A percentile compares a stretch with the other conserved stretches of the same genome.
These are phyloP conservation scores for Pichiaceae sp. DNA, from an alignment of 1,139 yeast genomes.

Conservation along the genomic window DNA sequence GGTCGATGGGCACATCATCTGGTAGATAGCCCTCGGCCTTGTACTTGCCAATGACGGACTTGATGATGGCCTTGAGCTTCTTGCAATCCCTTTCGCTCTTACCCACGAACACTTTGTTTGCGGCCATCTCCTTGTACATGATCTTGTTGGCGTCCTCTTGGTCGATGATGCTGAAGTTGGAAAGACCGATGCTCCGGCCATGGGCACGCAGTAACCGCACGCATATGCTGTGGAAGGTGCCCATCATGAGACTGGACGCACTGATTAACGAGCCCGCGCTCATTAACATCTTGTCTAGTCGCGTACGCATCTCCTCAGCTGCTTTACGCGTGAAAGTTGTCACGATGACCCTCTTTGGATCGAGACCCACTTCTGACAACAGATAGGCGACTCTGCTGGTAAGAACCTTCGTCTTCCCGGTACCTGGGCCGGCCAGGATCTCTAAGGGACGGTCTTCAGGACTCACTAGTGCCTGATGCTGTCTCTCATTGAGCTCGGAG, in stretches of 20 bases:
- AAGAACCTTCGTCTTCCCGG: conserved; percentile 76
- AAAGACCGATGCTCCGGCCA: conserved; percentile 45
- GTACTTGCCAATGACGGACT: conserved; percentile 37
- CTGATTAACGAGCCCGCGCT: conserved; percentile 28
- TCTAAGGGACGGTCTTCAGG: conserved; percentile 51
- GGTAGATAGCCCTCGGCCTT: conserved; percentile 42
- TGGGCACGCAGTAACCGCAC: conserved; percentile 46
- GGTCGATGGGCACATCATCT: conserved; percentile 25
- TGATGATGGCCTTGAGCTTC: conserved; percentile 21
- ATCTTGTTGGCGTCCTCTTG: conserved; percentile 53
- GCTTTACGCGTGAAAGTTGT: conserved; percentile 92
- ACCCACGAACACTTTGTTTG: neutral
- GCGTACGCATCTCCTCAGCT: conserved; percentile 69
- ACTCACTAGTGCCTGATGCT: conserved; percentile 51
- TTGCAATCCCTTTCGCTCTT: conserved; percentile 11
- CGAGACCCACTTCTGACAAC: conserved; percentile 37
- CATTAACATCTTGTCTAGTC: conserved; percentile 39
- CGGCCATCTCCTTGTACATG: conserved; percentile 29
- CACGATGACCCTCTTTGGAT: conserved; percentile 60
- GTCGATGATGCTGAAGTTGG: conserved; percentile 51
- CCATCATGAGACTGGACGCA: conserved; percentile 46
- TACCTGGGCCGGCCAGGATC: conserved; percentile 88
- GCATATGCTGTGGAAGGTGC: conserved; percentile 85
- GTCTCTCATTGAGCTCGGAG: conserved; percentile 44
- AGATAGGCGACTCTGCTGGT: conserved; percentile 72